Conservation (phyloP, 441 rosid genomes). For the Jatropha podagrica region DNA sequence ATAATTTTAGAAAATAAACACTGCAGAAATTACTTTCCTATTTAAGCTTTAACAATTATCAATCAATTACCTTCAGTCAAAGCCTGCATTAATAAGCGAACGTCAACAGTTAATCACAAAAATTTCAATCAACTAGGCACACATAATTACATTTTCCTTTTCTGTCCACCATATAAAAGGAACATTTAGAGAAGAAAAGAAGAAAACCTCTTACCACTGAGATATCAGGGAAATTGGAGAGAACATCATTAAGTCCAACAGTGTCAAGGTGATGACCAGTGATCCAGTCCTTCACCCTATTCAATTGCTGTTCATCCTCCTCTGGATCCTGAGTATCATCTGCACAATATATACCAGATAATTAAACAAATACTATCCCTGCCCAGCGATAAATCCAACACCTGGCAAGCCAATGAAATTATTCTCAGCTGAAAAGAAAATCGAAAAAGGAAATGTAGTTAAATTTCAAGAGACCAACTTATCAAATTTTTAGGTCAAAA, state of each 20-base stretch:
- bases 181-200: neutral
- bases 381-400: neutral
- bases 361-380: neutral
- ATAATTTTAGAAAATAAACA: conserved; percentile 13
- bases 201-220: conserved; percentile 49
- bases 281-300: conserved; percentile 85
- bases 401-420: neutral
- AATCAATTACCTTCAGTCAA: conserved; percentile 64
- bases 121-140: neutral
- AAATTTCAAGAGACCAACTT: neutral
- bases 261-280: conserved; percentile 46
- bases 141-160: neutral
- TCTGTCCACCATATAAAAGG: neutral
- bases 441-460: neutral
- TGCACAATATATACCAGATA: conserved; percentile 30
- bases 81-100: conserved; percentile 50
- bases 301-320: conserved; percentile 79
- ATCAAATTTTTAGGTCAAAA: too few relatives aligned
- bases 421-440: conserved; percentile 5
- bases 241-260: conserved; percentile 66
- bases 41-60: conserved; percentile 20
- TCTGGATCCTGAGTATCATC: conserved; percentile 81
- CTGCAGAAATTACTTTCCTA: conserved; percentile 18
- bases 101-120: neutral
- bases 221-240: conserved; percentile 80